Conservation (phyloP, 1,139 yeast species). For the Wickerhamiella infanticola region DNA sequence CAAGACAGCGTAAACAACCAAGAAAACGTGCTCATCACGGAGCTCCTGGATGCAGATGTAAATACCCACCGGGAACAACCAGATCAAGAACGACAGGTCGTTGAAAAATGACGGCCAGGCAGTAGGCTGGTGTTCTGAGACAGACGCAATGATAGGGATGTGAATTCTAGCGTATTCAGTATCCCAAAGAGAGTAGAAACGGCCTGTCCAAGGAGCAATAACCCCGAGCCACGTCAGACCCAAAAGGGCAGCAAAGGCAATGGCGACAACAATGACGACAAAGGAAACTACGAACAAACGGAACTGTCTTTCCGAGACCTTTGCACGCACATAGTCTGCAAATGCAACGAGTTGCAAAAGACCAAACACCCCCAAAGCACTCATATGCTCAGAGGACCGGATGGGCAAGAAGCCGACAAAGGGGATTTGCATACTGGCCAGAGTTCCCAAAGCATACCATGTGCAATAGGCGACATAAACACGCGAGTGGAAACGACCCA, state of each 20-base stretch:
- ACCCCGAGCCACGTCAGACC: conserved; percentile 77
- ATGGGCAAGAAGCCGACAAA: conserved; percentile 96
- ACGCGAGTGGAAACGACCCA: conserved; percentile 85
- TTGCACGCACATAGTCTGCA: conserved; percentile 65
- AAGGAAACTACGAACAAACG: conserved; percentile 52
- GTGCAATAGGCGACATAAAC: conserved; percentile 86
- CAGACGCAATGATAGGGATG: conserved; percentile 97
- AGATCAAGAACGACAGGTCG: conserved; percentile 80
- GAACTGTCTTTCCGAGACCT: conserved; percentile 62
- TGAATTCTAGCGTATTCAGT: conserved; percentile 95
- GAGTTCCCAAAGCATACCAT: conserved; percentile 92
- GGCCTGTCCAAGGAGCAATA: conserved; percentile 99
- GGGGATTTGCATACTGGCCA: conserved; percentile 98
- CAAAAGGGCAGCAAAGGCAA: conserved; percentile 60
- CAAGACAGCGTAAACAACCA: conserved; percentile 76
- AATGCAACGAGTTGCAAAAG: conserved; percentile 79
- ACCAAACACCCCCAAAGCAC: conserved; percentile 95
- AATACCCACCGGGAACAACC: conserved; percentile 98
- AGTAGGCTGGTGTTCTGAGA: conserved; percentile 98
- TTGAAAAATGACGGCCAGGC: conserved; percentile 98
- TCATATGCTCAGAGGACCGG: conserved; percentile 96
- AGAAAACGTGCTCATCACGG: conserved; percentile 82
- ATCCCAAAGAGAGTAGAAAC: conserved; percentile 97
- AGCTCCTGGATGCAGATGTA: conserved; percentile 81
- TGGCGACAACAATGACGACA: conserved; percentile 35